Evolutionary conservation across 768 basidiomycete species (phyloP), one percentile per base, ranked within the genome.

Genomic region (Trametes cingulata): DNA sequence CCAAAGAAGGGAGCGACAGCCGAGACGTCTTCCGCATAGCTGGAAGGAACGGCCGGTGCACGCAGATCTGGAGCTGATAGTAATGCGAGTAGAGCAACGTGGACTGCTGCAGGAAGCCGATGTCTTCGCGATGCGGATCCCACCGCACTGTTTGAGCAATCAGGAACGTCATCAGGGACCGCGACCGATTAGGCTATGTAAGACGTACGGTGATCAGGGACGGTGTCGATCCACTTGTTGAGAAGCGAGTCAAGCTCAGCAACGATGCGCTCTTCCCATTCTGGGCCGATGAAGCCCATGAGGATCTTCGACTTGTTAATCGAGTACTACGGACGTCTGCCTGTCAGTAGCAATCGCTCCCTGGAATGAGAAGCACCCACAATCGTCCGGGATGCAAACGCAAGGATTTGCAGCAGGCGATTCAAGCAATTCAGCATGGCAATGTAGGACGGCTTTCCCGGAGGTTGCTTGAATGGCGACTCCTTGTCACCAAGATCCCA

Each of bases 21-120:
- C 73, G 69, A 0, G 77, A 74, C 0, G 78, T 78, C 56, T 84
- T 84, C 45, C 79, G 75, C 2, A 84, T 82, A 0, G 82, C 82
- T 0, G 89, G 88, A 57, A 94, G 87, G 72, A 90, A 92, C 3
- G 88, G 87, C 42, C 91, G 80, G 71, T 94, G 92, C 49, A 92
- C 82, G 57, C 85, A 76, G 64, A 93, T 92, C 67, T 82, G 77
- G 15, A 72, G 61, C n/a, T 76, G 75, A 65, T 83, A 83, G 68
- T 80, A 84, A 13, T 71, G 58, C 4, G 73, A 61, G 57, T 78
- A 77, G 0, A 82, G 68, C 10, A 68, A 63, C 2, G 78, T 75
- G 2, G 75, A 76, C 57, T 78, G 76, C 29, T 70, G 63, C 66
- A 80, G 41, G 25, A 58, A 61, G n/a, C 54, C 2, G 12, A 29